Evolutionary conservation across 1,139 yeast genomes (phyloP).

Genomic region (Taphrina communis): DNA sequence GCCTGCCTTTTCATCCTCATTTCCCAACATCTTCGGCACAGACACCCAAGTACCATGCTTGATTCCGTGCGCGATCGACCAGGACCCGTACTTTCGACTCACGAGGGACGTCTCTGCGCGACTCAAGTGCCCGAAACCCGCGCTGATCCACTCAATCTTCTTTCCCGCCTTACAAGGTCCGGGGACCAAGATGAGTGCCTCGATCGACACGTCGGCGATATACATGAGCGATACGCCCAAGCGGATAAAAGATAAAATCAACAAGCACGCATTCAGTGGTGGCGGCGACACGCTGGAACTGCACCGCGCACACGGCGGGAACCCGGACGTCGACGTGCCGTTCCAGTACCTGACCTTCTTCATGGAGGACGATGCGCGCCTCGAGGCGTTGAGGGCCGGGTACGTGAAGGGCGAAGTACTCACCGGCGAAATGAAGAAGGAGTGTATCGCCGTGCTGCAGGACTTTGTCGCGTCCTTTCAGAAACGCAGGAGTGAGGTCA

Average conservation of each 20-base stretch:
- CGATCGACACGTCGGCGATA: conserved; percentile 80
- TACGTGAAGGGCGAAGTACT: conserved; percentile 82
- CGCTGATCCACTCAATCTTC: conserved; percentile 90
- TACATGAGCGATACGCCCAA: conserved; percentile 94
- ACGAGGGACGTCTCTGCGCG: conserved; percentile 97
- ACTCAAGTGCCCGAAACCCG: conserved; percentile 86
- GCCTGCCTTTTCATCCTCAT: conserved; percentile 92
- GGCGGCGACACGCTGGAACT: conserved; percentile 88
- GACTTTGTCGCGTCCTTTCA: conserved; percentile 82
- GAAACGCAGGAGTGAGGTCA: conserved; percentile 70
- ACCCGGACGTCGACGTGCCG: conserved; percentile 95
- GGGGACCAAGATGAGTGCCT: conserved; percentile 95
- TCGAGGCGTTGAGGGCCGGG: conserved; percentile 65
- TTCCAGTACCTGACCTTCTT: conserved; percentile 91
- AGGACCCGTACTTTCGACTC: conserved; percentile 95
- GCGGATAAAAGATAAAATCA: conserved; percentile 90
- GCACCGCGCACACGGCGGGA: conserved; percentile 87
- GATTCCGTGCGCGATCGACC: conserved; percentile 98
- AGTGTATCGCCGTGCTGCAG: conserved; percentile 80
- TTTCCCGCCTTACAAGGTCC: conserved; percentile 99
- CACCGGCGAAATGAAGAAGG: conserved; percentile 92
- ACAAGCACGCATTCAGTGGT: conserved; percentile 96
- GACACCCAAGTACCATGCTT: conserved; percentile 84
- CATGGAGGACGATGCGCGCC: conserved; percentile 81
- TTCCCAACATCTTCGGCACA: conserved; percentile 83